Percentiles rank a stretch among this genome's conserved stretches.
phyloP scores from a whole-genome alignment of 1,284 basidiomycete species.

The Puccinia coronata region DNA sequence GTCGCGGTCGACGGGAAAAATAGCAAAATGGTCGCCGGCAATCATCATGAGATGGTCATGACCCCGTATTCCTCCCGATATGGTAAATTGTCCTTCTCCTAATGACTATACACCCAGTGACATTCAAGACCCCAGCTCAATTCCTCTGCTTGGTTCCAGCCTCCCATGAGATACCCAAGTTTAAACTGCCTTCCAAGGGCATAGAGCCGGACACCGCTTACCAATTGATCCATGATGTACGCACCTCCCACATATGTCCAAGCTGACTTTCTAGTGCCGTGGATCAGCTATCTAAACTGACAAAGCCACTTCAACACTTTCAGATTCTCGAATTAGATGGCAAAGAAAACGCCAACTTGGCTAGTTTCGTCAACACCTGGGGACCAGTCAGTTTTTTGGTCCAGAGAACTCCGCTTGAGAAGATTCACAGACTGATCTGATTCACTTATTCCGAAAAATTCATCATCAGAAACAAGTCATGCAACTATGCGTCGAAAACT shows the following conservation, averaged over 20 bases:
- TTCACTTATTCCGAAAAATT: not conserved
- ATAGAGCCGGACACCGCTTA: slow-evolving; percentile 60
- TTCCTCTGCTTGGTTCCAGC: slow-evolving; percentile 48
- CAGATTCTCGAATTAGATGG: slow-evolving; percentile 76
- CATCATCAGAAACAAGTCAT: slow-evolving; percentile 64
- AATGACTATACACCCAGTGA: slow-evolving; percentile 33
- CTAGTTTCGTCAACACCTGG: slow-evolving; percentile 65
- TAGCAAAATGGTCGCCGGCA: not conserved
- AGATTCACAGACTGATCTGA: not conserved
- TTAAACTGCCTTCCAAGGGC: slow-evolving; percentile 60
- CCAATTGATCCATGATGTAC: slow-evolving; percentile 73
- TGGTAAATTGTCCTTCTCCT: slow-evolving; percentile 51
- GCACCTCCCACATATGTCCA: not conserved
- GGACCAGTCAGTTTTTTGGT: slow-evolving; percentile 60
- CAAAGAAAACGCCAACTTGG: slow-evolving; percentile 75
- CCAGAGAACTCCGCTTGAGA: not conserved
- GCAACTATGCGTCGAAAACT: slow-evolving; percentile 76
- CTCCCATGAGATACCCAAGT: slow-evolving; percentile 59
- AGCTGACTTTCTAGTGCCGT: not conserved
- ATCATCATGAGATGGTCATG: not conserved
- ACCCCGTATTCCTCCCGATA: slow-evolving; percentile 31
- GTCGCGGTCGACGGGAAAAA: slow-evolving; percentile 9
- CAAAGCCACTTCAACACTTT: not conserved
- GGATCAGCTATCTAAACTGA: not conserved
- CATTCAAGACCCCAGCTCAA: slow-evolving; percentile 57